A percentile compares a stretch with the other conserved stretches of the same genome.
Evolutionary conservation across 768 basidiomycete genomes (phyloP).

Genomic region (Agrocybe chaxingu): DNA sequence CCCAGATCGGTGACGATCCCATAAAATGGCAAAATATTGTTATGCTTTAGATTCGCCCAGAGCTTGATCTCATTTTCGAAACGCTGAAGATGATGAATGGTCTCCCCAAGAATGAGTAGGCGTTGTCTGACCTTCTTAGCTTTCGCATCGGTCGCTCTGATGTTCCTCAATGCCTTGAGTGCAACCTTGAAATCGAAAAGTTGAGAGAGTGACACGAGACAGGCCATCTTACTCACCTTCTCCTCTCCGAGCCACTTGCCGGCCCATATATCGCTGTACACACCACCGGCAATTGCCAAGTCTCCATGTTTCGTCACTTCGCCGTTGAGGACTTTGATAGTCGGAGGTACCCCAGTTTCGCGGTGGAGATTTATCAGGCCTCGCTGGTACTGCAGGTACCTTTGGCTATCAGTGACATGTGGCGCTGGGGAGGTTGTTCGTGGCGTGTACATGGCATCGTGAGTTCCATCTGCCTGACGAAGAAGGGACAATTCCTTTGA

Average conservation of each 20-base stretch:
- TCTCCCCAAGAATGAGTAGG: not conserved
- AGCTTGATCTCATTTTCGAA: constrained; percentile 54
- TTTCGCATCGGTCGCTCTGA: constrained; percentile 40
- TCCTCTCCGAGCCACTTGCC: constrained; percentile 55
- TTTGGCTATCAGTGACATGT: constrained; percentile 23
- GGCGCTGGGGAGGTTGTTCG: constrained; percentile 19
- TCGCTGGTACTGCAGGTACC: constrained; percentile 40
- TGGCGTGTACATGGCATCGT: not conserved
- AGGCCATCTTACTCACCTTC: constrained; percentile 30
- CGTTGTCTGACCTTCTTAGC: constrained; percentile 32
- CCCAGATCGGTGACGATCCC: constrained; percentile 55
- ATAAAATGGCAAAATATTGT: constrained; percentile 53
- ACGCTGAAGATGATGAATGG: constrained; percentile 31
- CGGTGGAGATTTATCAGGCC: constrained; percentile 46
- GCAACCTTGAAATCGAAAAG: constrained; percentile 43
- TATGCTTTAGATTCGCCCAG: constrained; percentile 49
- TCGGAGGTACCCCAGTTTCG: constrained; percentile 50
- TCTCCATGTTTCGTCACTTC: constrained; percentile 42
- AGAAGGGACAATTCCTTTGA: constrained; percentile 26
- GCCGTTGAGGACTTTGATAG: constrained; percentile 48
- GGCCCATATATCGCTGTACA: constrained; percentile 52
- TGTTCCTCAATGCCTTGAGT: constrained; percentile 48
- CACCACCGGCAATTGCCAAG: constrained; percentile 45
- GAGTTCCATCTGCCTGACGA: constrained; percentile 10
- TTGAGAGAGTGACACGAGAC: not conserved